Base-by-base conservation (phyloP, 2,329 filamentous ascomycete species). In the Beauveria varroae region DNA sequence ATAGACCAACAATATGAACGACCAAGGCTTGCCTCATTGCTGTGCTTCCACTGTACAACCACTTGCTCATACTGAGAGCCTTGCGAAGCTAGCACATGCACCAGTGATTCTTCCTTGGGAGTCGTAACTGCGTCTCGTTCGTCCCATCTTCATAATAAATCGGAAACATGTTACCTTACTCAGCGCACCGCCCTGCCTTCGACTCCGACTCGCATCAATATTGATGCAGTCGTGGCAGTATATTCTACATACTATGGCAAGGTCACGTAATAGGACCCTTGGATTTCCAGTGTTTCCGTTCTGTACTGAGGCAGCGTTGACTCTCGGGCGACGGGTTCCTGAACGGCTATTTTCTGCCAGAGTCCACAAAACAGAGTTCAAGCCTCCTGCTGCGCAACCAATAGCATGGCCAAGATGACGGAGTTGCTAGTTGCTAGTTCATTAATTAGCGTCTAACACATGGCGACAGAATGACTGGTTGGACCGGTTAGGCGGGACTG, bases 331-430 rank as follows among this genome's bases (percentile, higher is more conserved):
- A 16, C 53, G 24, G 40, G 53, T 56, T 46, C 53, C 53, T 56
- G 53, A 34, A 34, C 41, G 41, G 30, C 40, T 10, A 28, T 16
- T 24, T 26, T 41, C 5, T 26, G 54, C 20, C n/a, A 51, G 22
- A 59, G 57, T 40, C 57, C 57, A 53, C 46, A 59, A 59, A 59
- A 59, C 47, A 59, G 26, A 59, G 57, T 59, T 59, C 50, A 44
- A 37, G 40, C 57, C 46, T 44, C 47, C 9, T 7, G 44, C 22
- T 34, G 34, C n/a, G 47, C 26, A 14, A 30, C 57, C 57, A 59
- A 47, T 58, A 28, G 5, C 8, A 30, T 41, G 55, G 30, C 7
- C 16, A 20, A 49, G 14, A 30, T 49, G 55, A 50, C 44, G 16
- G 46, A 43, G 50, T 34, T 41, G 5, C 46, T 41, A n/a, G 54